Conservation (phyloP, 345 rosid genomes). For the Lepidium africanum region DNA sequence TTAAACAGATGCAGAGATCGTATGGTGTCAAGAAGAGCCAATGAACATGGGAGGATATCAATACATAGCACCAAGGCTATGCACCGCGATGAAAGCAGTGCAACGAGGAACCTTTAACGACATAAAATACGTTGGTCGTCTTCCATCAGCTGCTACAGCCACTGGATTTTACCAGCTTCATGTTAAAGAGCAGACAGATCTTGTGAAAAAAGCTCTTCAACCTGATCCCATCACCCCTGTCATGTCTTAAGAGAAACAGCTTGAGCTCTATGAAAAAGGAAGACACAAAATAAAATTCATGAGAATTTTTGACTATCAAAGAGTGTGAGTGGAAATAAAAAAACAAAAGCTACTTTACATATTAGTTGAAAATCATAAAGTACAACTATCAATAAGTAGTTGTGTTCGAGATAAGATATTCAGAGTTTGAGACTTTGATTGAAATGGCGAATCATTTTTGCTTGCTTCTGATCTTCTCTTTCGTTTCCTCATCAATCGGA, state of each 20-base stretch:
- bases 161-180: constrained; percentile 59
- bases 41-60: constrained; percentile 79
- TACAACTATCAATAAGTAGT: too few relatives aligned
- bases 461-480: not conserved
- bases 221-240: constrained; percentile 36
- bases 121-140: constrained; percentile 60
- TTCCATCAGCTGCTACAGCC: constrained; percentile 74
- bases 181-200: constrained; percentile 54
- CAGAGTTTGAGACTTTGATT: not conserved
- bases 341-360: not conserved
- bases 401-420: not conserved
- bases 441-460: constrained; percentile 30
- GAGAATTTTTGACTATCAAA: not conserved
- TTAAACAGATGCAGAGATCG: constrained; percentile 51
- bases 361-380: too few relatives aligned
- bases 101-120: constrained; percentile 50
- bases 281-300: not conserved
- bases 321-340: not conserved
- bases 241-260: not conserved
- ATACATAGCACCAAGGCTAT: constrained; percentile 54
- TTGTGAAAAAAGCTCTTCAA: constrained; percentile 54
- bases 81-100: constrained; percentile 48
- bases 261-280: not conserved
- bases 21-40: constrained; percentile 89
- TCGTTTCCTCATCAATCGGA: constrained; percentile 13